Conservation (phyloP, 129 eudicot genomes). For the Glebionis coronaria region DNA sequence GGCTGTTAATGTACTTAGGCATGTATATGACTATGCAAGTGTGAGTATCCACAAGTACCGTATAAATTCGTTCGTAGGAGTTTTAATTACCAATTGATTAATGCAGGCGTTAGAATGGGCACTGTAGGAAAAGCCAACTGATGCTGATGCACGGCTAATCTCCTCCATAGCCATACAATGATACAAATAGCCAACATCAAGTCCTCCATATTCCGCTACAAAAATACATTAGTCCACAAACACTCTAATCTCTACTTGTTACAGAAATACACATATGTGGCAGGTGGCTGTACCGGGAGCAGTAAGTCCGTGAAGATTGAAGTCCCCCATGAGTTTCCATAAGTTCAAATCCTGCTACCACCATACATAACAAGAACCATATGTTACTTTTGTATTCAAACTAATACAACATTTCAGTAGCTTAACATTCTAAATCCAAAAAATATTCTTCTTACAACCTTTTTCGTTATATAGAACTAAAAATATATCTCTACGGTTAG, state of each 20-base stretch:
- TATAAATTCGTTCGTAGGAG: background rate
- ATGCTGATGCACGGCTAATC: constrained; percentile 86
- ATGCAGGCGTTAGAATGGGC: constrained; percentile 81
- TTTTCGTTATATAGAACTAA: too few relatives aligned
- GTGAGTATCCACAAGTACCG: background rate
- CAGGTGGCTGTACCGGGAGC: too few relatives aligned
- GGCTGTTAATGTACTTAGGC: background rate
- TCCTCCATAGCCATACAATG: constrained; percentile 92
- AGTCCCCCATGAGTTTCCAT: too few relatives aligned
- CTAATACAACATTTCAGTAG: too few relatives aligned
- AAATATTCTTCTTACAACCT: too few relatives aligned
- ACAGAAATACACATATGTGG: background rate
- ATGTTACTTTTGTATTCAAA: too few relatives aligned
- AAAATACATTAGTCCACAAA: background rate
- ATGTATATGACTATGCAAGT: background rate
- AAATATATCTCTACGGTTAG: too few relatives aligned
- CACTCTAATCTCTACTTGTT: too few relatives aligned
- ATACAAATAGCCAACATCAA: constrained; percentile 72
- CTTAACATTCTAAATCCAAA: too few relatives aligned
- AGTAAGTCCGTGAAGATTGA: too few relatives aligned
- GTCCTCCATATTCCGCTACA: constrained; percentile 88
- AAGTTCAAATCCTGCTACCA: too few relatives aligned
- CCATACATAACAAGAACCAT: too few relatives aligned
- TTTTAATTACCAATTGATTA: constrained; percentile 58
- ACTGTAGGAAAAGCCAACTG: constrained; percentile 81